Conservation (phyloP, 257 asterid species). For the Solanum commersonii region DNA sequence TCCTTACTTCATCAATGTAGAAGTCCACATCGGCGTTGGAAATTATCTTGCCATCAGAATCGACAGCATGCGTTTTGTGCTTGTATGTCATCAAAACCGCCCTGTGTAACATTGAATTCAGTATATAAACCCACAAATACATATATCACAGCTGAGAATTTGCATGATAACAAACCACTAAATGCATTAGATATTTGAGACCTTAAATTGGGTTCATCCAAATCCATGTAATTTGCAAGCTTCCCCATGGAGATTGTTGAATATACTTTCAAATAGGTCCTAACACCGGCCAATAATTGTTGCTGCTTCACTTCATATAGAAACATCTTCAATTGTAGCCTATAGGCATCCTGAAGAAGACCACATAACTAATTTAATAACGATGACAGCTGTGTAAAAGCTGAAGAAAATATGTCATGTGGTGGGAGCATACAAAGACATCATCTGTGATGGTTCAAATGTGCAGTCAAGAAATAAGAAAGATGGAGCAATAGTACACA, state of each 20-base stretch:
- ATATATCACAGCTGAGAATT: not conserved
- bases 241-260: slow-evolving; percentile 76
- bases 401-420: not conserved
- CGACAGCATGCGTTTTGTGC: slow-evolving; percentile 89
- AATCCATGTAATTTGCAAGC: slow-evolving; percentile 77
- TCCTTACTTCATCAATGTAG: slow-evolving; percentile 77
- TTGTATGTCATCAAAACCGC: slow-evolving; percentile 88
- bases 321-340: slow-evolving; percentile 78
- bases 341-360: slow-evolving; percentile 67
- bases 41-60: slow-evolving; percentile 54
- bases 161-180: not conserved
- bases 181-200: slow-evolving; percentile 7
- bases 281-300: slow-evolving; percentile 66
- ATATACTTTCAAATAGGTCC: slow-evolving; percentile 78
- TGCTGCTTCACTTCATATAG: slow-evolving; percentile 96
- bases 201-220: slow-evolving; percentile 89
- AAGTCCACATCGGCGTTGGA: slow-evolving; percentile 85
- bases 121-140: not conserved
- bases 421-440: not conserved
- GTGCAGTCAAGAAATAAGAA: not conserved
- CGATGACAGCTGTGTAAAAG: not conserved
- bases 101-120: slow-evolving; percentile 29
- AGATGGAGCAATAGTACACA: not conserved
- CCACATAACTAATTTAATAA: not conserved
- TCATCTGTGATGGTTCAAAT: not conserved